phyloP scores from a whole-genome alignment of 305 asterid genomes.

The Fraxinus sp. region DNA sequence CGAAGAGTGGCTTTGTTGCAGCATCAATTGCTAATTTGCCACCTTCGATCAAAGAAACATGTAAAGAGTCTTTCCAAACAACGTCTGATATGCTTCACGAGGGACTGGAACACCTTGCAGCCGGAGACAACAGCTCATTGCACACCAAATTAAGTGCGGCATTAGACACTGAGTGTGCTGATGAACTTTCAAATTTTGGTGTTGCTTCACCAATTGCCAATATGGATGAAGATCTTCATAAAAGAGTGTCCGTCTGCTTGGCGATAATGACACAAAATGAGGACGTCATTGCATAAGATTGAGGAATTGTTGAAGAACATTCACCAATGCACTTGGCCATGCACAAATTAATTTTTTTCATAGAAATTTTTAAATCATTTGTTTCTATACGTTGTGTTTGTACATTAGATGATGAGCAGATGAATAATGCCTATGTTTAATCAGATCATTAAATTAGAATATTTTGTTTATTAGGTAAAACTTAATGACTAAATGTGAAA shows the following conservation, averaged over 20 bases:
- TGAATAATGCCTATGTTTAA: too few relatives aligned
- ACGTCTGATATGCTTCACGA: slow-evolving; percentile 7
- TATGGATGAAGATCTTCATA: neutral
- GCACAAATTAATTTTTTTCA: too few relatives aligned
- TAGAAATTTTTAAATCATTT: too few relatives aligned
- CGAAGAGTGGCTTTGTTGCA: neutral
- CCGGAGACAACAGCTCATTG: slow-evolving; percentile 12
- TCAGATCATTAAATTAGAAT: too few relatives aligned
- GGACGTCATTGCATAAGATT: neutral
- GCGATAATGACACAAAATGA: slow-evolving; percentile 16
- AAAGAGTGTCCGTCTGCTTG: slow-evolving; percentile 23
- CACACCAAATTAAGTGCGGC: slow-evolving; percentile 20
- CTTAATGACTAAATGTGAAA: too few relatives aligned
- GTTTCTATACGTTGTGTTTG: too few relatives aligned
- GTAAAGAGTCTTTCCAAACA: slow-evolving; percentile 7
- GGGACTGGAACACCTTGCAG: neutral
- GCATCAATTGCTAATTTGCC: neutral
- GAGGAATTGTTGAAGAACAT: neutral
- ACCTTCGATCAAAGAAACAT: neutral
- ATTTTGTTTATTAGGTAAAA: too few relatives aligned
- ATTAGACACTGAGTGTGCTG: neutral
- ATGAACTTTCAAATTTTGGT: neutral
- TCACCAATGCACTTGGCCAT: too few relatives aligned
- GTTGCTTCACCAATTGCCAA: neutral
- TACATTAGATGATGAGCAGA: too few relatives aligned